phyloP scores from a whole-genome alignment of 495 filamentous ascomycete genomes.

The Mytilinidion resinicola region DNA sequence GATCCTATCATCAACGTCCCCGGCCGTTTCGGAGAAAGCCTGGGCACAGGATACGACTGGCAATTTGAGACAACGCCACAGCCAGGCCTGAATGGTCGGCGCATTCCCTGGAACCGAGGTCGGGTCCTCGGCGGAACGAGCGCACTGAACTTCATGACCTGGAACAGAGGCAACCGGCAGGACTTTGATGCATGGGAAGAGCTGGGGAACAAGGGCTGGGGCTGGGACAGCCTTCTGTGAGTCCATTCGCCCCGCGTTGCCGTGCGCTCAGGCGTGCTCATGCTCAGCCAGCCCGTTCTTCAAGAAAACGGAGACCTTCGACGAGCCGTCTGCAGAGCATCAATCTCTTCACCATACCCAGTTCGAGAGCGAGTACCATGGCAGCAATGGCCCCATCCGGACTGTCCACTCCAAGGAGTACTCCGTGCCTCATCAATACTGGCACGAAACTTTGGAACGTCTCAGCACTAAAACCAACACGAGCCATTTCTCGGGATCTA shows the following conservation, averaged over 20 bases:
- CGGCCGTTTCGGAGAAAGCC: constrained; percentile 38
- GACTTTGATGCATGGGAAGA: constrained; percentile 24
- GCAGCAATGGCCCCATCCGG: constrained; percentile 40
- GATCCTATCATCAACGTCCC: constrained; percentile 41
- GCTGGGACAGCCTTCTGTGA: constrained; percentile 20
- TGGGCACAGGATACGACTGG: constrained; percentile 44
- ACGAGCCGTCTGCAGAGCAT: constrained; percentile 35
- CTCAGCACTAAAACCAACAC: constrained; percentile 39
- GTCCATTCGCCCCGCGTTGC: neutral
- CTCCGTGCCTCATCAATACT: constrained; percentile 41
- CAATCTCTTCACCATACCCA: constrained; percentile 30
- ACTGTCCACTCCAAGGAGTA: constrained; percentile 42
- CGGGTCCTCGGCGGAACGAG: constrained; percentile 42
- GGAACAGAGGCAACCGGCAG: constrained; percentile 45
- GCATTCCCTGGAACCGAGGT: constrained; percentile 36
- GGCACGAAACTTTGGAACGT: constrained; percentile 43
- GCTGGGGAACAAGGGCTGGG: constrained; percentile 18
- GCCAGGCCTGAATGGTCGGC: constrained; percentile 33
- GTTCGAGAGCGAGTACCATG: constrained; percentile 36
- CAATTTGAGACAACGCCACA: constrained; percentile 40
- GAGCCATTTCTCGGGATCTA: constrained; percentile 39
- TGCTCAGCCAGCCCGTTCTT: constrained; percentile 39
- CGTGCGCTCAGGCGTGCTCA: neutral
- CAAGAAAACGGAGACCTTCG: constrained; percentile 45
- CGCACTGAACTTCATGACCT: constrained; percentile 50